Evolutionary conservation across 1,139 yeast genomes (phyloP).

Genomic region (Chernovozyma sophiae-reginae): DNA sequence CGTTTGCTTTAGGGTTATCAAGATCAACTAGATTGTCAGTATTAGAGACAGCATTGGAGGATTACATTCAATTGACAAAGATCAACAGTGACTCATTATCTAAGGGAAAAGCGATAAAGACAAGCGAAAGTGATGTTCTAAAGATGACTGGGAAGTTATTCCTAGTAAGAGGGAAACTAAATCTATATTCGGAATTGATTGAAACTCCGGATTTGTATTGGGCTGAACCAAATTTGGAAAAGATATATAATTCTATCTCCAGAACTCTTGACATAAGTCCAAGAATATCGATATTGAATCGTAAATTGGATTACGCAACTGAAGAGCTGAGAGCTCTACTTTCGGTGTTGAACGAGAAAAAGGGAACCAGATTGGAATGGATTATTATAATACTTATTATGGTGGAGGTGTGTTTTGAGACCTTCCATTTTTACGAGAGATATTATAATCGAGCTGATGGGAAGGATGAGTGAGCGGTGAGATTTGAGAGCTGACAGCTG

Average conservation of each 20-base stretch:
- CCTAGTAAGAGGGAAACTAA: constrained; percentile 73
- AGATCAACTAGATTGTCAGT: constrained; percentile 82
- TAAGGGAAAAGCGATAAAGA: constrained; percentile 53
- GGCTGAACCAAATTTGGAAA: constrained; percentile 84
- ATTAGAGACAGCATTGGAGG: constrained; percentile 67
- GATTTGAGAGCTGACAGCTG: too few relatives aligned
- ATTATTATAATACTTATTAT: constrained; percentile 76
- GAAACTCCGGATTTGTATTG: constrained; percentile 93
- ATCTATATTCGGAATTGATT: constrained; percentile 81
- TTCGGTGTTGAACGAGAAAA: constrained; percentile 70
- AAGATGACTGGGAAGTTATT: constrained; percentile 71
- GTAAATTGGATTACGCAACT: constrained; percentile 84
- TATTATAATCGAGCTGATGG: constrained; percentile 6
- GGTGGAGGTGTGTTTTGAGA: constrained; percentile 81
- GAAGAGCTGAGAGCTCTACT: constrained; percentile 81
- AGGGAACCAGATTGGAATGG: constrained; percentile 79
- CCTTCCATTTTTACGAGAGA: constrained; percentile 45
- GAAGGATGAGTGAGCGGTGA: too few relatives aligned
- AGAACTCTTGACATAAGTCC: constrained; percentile 70
- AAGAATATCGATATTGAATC: constrained; percentile 71
- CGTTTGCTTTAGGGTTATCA: constrained; percentile 84
- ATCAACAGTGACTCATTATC: constrained; percentile 64
- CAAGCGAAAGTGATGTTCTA: constrained; percentile 61
- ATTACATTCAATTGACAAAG: constrained; percentile 59
- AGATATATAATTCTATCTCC: constrained; percentile 67